A percentile compares a stretch with the other conserved stretches of the same genome.
These are phyloP conservation scores for Eragrostis tef DNA, from an alignment of 202 grass and related monocot genomes.

Conservation along the genomic window DNA sequence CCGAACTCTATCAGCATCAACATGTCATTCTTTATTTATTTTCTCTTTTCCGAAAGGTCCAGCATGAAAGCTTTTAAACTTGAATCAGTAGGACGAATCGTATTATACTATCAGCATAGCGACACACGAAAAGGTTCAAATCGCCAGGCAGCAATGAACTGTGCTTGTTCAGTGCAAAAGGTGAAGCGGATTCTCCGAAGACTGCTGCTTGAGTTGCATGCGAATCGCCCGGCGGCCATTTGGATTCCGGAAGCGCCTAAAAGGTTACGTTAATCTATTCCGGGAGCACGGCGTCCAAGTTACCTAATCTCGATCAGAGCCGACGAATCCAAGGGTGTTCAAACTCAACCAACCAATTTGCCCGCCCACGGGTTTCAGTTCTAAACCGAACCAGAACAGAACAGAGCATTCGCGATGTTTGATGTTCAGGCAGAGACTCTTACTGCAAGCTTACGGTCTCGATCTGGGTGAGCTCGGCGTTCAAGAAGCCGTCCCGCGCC, in stretches of 20 bases:
- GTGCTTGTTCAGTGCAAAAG: background rate
- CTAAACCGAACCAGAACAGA: background rate
- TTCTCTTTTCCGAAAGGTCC: background rate
- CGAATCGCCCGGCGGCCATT: conserved; percentile 7
- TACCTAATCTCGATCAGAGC: conserved; percentile 37
- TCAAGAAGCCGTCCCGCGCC: conserved; percentile 53
- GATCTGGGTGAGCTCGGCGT: conserved; percentile 79
- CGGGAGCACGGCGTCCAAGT: background rate
- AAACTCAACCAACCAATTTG: conserved; percentile 28
- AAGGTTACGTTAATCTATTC: background rate
- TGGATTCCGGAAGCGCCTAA: background rate
- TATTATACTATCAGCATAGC: background rate
- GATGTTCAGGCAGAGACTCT: background rate
- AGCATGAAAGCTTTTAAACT: background rate
- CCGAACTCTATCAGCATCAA: background rate
- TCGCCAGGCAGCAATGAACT: background rate
- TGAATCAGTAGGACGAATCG: background rate
- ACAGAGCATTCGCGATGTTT: background rate
- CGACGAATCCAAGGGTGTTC: conserved; percentile 10
- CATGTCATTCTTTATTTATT: background rate
- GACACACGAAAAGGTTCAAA: background rate
- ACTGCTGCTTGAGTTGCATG: background rate
- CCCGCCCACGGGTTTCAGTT: background rate
- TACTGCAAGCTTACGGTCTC: conserved; percentile 74
- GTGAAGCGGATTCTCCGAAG: background rate